Conservation (phyloP, 495 filamentous ascomycete species). For the Recurvomyces mirabilis region DNA sequence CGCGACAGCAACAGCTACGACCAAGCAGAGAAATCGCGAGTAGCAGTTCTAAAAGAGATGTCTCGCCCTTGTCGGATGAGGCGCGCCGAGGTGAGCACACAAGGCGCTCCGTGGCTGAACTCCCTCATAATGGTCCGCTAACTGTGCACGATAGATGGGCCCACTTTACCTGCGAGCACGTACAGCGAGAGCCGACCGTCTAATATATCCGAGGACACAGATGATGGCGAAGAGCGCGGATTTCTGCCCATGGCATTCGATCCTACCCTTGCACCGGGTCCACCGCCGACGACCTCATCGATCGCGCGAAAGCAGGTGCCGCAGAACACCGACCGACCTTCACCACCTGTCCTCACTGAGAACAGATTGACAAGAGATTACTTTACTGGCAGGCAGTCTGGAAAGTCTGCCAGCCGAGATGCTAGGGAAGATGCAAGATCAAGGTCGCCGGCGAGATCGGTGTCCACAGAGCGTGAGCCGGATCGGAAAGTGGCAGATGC, state of each 20-base stretch:
- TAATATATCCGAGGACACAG: constrained; percentile 34
- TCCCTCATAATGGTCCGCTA: constrained; percentile 12
- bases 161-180: constrained; percentile 61
- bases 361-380: constrained; percentile 22
- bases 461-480: constrained; percentile 35
- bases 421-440: constrained; percentile 27
- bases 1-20: constrained; percentile 43
- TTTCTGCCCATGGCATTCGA: constrained; percentile 89
- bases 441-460: constrained; percentile 44
- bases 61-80: constrained; percentile 29
- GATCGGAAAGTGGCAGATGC: constrained; percentile 33
- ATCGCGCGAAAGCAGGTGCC: constrained; percentile 16
- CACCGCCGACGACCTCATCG: constrained; percentile 38
- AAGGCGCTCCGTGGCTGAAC: constrained; percentile 10
- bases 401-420: constrained; percentile 22
- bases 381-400: constrained; percentile 19
- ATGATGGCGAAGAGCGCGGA: constrained; percentile 59
- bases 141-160: constrained; percentile 35
- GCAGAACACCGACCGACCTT: too few species aligned
- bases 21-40: constrained; percentile 26
- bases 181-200: constrained; percentile 72
- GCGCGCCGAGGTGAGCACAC: constrained; percentile 27
- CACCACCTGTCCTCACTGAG: constrained; percentile 14
- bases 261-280: constrained; percentile 56
- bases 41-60: constrained; percentile 26